Base-by-base conservation (phyloP, 2,329 filamentous ascomycete genomes). In the Cadophora sp. region DNA sequence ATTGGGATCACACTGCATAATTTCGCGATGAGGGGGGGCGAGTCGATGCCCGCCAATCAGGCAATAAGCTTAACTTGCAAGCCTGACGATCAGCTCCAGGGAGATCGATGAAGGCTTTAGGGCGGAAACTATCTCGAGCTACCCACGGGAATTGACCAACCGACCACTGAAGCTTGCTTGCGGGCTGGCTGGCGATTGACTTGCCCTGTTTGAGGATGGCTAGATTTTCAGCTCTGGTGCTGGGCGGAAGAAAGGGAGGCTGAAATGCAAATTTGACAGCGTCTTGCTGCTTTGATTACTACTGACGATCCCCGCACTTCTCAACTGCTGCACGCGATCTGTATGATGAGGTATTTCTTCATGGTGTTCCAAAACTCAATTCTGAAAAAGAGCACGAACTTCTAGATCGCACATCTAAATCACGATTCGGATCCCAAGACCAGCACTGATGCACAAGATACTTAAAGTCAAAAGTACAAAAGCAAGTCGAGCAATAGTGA, bases 1-100 rank as follows among this genome's bases (percentile, higher is more conserved):
- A 33, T 53, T 53, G 27, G 50, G 50, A 36, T 53, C 50, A 33
- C 50, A 53, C 50, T 9, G 50, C 50, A 53, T 53, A 33, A 33
- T 53, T 30, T 33, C 27, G 16, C 8, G 50, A 9, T 11, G 50
- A 30, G 27, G 50, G 27, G 13, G 50, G 24, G 27, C 1, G 16
- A 53, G 18, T 16, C 50, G 7, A 33, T 18, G 24, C 50, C 27
- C 50, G 50, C 50, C 50, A 30, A 53, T 33, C 50, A 53, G 27
- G 16, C 50, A 4, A 53, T 53, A 36, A 9, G 27, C 27, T 53
- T 53, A 53, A 51, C 24, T 51, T 14, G 24, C 48, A 51, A 53
- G 48, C 27, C 6, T 33, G 27, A 11, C 33, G 27, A 53, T 53
- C 50, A 50, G 47, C 47, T 27, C 20, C 20, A 27, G 22, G 47